Base-by-base conservation (phyloP, 2,329 filamentous ascomycete species). In the Ophiostoma pallidulum region DNA sequence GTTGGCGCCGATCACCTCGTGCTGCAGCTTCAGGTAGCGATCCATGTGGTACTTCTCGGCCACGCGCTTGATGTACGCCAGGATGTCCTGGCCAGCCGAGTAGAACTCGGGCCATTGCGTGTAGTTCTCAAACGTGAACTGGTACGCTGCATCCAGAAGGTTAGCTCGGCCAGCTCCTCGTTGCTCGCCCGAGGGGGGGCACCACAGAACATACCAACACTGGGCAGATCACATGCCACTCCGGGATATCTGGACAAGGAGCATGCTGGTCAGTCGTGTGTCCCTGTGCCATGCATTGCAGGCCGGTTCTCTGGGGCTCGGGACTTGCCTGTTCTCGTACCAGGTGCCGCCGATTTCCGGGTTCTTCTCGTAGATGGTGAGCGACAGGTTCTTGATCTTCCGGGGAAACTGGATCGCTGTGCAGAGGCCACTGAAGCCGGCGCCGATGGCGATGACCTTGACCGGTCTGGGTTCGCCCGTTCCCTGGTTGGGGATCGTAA, bases 191-290 rank as follows among this genome's bases (percentile, higher is more conserved):
- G n/a, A n/a, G n/a, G n/a, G n/a, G n/a, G n/a, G n/a, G n/a, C n/a
- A n/a, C n/a, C n/a, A n/a, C n/a, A n/a, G n/a, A n/a, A n/a, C n/a
- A n/a, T n/a, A n/a, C n/a, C 29, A 18, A 41, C 73, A 6, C 56
- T 33, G 1, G 70, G 71, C 0, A 75, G 65, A 47, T 76, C 71
- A 52, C 68, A 73, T 8, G 65, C 67, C 54, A 36, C 55, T 2
- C 47, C 47, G 4, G 47, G 47, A 32, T 59, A 47, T 18, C 39
- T 19, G 9, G 5, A 13, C 20, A 4, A 40, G 4, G 22, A 39
- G 18, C 24, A 22, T n/a, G 10, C 13, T 28, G 8, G 42, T 36
- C n/a, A 37, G 16, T 20, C 20, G 19, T 10, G 16, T 26, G 29
- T 32, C 20, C n/a, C n/a, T n/a, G n/a, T n/a, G n/a, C n/a, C n/a